Conservation (phyloP, 2,329 filamentous ascomycete genomes). For the Colletotrichum brevisporum region DNA sequence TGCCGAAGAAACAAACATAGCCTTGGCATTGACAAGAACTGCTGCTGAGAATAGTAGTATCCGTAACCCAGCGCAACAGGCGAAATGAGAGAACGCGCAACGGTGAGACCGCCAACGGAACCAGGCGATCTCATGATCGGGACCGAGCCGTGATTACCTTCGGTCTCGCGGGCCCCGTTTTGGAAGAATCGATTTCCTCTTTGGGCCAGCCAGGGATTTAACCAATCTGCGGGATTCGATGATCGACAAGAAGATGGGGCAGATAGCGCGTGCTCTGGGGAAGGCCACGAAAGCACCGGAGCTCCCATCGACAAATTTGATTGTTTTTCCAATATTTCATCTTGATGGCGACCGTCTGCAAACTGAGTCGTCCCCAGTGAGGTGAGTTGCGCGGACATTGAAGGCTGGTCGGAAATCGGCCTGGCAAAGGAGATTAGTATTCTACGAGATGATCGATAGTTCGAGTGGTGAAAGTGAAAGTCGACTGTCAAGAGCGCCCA, state of each 20-base stretch:
- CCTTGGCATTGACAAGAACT: not conserved
- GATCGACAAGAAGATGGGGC: slow-evolving; percentile 35
- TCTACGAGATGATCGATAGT: not conserved
- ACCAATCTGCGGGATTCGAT: slow-evolving; percentile 38
- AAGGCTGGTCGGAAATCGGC: slow-evolving; percentile 7
- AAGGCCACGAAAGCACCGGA: slow-evolving; percentile 22
- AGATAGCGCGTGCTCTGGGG: slow-evolving; percentile 25
- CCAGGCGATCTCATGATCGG: slow-evolving; percentile 31
- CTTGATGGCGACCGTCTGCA: slow-evolving; percentile 15
- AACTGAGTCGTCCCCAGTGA: not conserved
- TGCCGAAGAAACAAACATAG: slow-evolving; percentile 33
- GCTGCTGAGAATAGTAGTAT: slow-evolving; percentile 7
- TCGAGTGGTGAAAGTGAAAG: slow-evolving; percentile 2
- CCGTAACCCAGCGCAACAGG: slow-evolving; percentile 6
- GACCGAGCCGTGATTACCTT: slow-evolving; percentile 26
- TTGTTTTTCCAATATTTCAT: slow-evolving; percentile 29
- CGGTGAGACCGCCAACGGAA: slow-evolving; percentile 18
- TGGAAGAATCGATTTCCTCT: slow-evolving; percentile 25
- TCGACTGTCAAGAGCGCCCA: not conserved
- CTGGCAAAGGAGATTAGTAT: not conserved
- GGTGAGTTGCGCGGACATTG: slow-evolving; percentile 11
- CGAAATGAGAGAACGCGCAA: slow-evolving; percentile 25
- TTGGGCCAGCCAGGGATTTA: slow-evolving; percentile 22
- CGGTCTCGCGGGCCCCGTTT: slow-evolving; percentile 5
- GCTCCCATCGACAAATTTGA: slow-evolving; percentile 3